Percentiles rank a stretch among this genome's conserved stretches.
Evolutionary conservation across 441 rosid species (phyloP).

Genomic region (Adansonia grandidieri): DNA sequence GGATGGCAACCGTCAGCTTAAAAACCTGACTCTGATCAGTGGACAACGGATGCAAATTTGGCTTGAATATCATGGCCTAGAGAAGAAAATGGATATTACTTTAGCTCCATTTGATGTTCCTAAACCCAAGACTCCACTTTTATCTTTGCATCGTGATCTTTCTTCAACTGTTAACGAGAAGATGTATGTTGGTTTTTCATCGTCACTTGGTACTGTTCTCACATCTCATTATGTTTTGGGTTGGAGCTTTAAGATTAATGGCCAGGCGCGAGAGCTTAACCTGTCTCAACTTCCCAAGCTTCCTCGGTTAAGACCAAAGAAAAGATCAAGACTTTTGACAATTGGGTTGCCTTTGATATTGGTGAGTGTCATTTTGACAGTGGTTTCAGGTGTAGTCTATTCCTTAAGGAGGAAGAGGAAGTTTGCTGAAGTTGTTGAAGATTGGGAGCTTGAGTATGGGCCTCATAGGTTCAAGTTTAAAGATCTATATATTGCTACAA

Average conservation of each 20-base stretch:
- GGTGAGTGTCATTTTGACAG: too few species aligned
- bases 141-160: slow-evolving; percentile 38
- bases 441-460: neutral
- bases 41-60: slow-evolving; percentile 22
- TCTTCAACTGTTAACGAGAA: slow-evolving; percentile 19
- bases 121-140: slow-evolving; percentile 41
- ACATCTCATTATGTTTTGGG: slow-evolving; percentile 37
- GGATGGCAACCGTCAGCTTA: slow-evolving; percentile 25
- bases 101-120: slow-evolving; percentile 33
- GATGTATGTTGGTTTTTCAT: slow-evolving; percentile 45
- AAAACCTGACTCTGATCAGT: neutral
- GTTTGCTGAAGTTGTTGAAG: slow-evolving; percentile 26
- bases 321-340: neutral
- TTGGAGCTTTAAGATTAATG: slow-evolving; percentile 17
- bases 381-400: neutral
- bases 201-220: slow-evolving; percentile 35
- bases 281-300: slow-evolving; percentile 33
- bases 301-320: slow-evolving; percentile 18
- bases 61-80: slow-evolving; percentile 33
- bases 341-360: slow-evolving; percentile 3
- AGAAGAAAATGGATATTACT: slow-evolving; percentile 29
- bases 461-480: slow-evolving; percentile 34
- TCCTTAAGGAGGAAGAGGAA: slow-evolving; percentile 26
- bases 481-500: slow-evolving; percentile 47
- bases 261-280: slow-evolving; percentile 13